Base-by-base conservation (phyloP, 495 filamentous ascomycete genomes). In the Neurospora sp. region DNA sequence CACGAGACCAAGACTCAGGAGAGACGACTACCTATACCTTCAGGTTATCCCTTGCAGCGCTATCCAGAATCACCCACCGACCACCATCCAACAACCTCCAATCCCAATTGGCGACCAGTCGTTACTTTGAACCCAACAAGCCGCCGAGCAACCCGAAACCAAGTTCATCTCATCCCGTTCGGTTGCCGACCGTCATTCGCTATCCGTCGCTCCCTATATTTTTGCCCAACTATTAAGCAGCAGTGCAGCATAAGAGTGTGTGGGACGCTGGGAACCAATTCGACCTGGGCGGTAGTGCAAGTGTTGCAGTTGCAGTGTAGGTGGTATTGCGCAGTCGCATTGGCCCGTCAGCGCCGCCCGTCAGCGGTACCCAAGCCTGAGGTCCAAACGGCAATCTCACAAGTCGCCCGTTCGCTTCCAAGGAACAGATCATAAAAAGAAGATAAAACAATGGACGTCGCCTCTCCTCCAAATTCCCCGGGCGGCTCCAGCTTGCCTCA, bases 381-480 rank as follows among this genome's bases (percentile, higher is more conserved):
- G 54, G 54, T 66, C 54, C 54, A 66, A 66, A 66, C 54, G 54
- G 27, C 54, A 66, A 66, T 35, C 12, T 35, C 7, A 31, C 54
- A 62, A 31, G 49, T 11, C 23, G 49, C 14, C 49, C 20, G 23
- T 27, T 27, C 49, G 49, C 49, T 60, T 60, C 20, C 49, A 60
- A 62, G 54, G 54, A 62, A 62, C 46, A 31, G 6, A 7, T 27
- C 23, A 62, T 31, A 62, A 31, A 16, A 31, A 31, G 31, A 31
- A 35, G 14, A 35, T 35, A 66, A 35, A 66, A 66, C 54, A 37
- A 66, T 66, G 54, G 54, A 66, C 27, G 1, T 66, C 54, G 54
- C 27, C 27, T 88, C 88, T 79, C 87, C 87, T 80, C 87, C 88
- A 76, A 82, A 76, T 73, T 88, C 87, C 76, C 87, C 87, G 49